These are phyloP conservation scores for Phytophthora fragariae DNA, from an alignment of 352 stramenopile genomes.

Conservation along the genomic window DNA sequence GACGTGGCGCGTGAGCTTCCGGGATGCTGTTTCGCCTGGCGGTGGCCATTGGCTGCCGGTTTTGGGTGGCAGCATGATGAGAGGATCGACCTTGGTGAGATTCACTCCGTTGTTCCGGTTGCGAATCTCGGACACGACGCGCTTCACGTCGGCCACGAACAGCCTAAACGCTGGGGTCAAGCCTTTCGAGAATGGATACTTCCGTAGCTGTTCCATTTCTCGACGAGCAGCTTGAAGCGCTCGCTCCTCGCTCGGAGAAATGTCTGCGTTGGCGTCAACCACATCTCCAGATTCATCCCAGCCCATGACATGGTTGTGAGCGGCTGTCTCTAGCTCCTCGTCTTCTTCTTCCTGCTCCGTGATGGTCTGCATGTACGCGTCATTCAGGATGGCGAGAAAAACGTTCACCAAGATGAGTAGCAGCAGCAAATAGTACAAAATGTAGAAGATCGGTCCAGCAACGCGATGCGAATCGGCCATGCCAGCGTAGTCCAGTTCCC, in stretches of 20 bases:
- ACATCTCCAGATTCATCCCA: constrained; percentile 38
- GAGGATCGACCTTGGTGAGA: constrained; percentile 60
- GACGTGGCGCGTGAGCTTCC: constrained; percentile 60
- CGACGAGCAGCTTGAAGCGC: constrained; percentile 29
- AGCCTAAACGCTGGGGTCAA: constrained; percentile 38
- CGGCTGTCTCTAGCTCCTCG: constrained; percentile 39
- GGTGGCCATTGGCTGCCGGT: constrained; percentile 6
- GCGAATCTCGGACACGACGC: constrained; percentile 51
- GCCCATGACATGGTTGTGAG: constrained; percentile 21
- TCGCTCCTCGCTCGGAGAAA: constrained; percentile 38
- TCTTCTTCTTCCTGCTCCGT: constrained; percentile 70
- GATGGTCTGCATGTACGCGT: constrained; percentile 78
- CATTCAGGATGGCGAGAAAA: constrained; percentile 79
- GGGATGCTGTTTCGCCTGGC: constrained; percentile 34
- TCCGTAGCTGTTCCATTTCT: constrained; percentile 55
- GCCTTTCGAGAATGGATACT: constrained; percentile 73
- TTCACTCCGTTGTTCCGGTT: constrained; percentile 48
- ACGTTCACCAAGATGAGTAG: constrained; percentile 79
- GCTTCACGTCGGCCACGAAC: constrained; percentile 53
- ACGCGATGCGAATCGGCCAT: constrained; percentile 53
- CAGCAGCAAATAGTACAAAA: constrained; percentile 75
- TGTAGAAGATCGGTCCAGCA: constrained; percentile 73
- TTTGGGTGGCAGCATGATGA: constrained; percentile 38
- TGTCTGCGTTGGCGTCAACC: constrained; percentile 33
- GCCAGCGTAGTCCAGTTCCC: constrained; percentile 60